Evolutionary conservation across 176 grass and related monocot species (phyloP), one percentile per base, ranked within the genome.

Genomic region (Oryza officinalis): DNA sequence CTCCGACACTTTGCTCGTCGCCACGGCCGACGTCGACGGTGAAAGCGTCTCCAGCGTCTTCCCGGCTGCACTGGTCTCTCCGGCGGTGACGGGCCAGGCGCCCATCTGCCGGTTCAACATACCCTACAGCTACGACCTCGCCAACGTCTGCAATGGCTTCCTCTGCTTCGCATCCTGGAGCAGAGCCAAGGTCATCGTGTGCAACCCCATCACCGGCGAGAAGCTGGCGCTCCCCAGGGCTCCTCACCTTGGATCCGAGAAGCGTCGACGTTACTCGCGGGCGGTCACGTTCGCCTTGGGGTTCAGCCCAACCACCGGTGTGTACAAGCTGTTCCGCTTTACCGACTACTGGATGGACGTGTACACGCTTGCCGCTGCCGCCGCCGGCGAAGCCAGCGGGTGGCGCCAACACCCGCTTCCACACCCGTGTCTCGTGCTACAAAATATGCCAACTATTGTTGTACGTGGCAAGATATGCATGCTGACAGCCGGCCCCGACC

Each of bases 391-490:
- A 57, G 20, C 52, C 20, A 2, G 11, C 22, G 31, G 20, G 22
- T 76, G 74, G 52, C 50, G 50, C 17, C 74, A 26, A 7, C 20
- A 22, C 6, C 23, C 49, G 31, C 14, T 35, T 52, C 10, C 0
- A 0, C 12, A 28, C 20, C 3, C 9, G 45, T 57, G 27, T 2
- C 11, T 10, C 0, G 1, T 4, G 0, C 12, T 38, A 7, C 1
- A 6, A 12, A 61, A 54, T n/a, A 23, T 23, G 2, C 6, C 22
- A 2, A 49, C 30, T 0, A 2, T 76, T 11, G 1, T 61, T 22
- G 22, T 76, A 3, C 2, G 23, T 0, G 74, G 32, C 52, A 76
- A 61, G 31, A 52, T 76, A 0, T 76, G 59, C 52, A 3, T 61
- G 50, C 47, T 61, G 49, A 60, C 74, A 4, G 54, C 47, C 2